These are phyloP conservation scores for Microthyrium microscopicum DNA, from an alignment of 2,329 filamentous ascomycete species.

Conservation along the genomic window DNA sequence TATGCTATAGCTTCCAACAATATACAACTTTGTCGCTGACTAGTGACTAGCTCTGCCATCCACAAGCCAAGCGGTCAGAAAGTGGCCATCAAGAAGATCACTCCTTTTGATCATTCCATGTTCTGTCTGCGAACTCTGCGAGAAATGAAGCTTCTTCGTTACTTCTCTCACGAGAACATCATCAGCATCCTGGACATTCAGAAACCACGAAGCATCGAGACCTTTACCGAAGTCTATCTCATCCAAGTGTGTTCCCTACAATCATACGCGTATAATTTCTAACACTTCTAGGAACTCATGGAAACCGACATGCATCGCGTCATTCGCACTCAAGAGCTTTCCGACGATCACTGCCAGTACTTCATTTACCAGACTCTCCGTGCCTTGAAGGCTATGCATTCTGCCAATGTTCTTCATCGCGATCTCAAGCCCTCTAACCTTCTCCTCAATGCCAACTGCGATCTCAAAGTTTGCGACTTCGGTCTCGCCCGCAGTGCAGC, in stretches of 20 bases:
- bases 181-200: conserved; percentile 99
- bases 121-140: conserved; percentile 91
- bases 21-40: not conserved
- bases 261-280: not conserved
- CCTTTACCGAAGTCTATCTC: conserved; percentile 93
- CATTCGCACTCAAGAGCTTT: conserved; percentile 94
- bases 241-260: conserved; percentile 52
- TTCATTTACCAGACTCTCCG: conserved; percentile 99
- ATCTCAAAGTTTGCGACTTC: conserved; percentile 98
- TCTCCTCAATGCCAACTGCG: conserved; percentile 94
- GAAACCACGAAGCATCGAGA: conserved; percentile 89
- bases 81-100: conserved; percentile 99
- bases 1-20: conserved; percentile 31
- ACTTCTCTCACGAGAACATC: conserved; percentile 99
- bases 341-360: conserved; percentile 98
- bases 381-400: conserved; percentile 97
- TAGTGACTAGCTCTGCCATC: conserved; percentile 59
- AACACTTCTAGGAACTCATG: conserved; percentile 74
- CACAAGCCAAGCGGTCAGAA: conserved; percentile 98
- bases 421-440: conserved; percentile 96
- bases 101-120: conserved; percentile 97
- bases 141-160: conserved; percentile 97
- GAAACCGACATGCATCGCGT: conserved; percentile 99
- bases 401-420: conserved; percentile 90
- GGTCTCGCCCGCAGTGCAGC: conserved; percentile 89